Base-by-base conservation (phyloP, 176 grass and related monocot genomes). In the Raddia guianensis region DNA sequence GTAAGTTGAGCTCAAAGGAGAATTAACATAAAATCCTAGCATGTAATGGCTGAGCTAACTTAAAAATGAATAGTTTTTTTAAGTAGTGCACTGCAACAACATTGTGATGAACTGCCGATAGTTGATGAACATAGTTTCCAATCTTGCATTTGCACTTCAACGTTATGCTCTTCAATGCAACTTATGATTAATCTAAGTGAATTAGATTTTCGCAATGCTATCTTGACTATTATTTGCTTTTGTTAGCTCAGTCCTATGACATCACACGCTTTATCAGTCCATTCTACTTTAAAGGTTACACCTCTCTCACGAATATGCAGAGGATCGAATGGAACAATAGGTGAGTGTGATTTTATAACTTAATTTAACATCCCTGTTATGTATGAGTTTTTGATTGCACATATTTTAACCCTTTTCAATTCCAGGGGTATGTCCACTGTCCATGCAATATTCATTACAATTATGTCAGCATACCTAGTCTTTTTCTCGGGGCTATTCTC, bases 301-400 rank as follows among this genome's bases (percentile, higher is more conserved):
- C 75, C 61, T 95, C 95, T 78, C 95, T 98, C 82, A 88, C 88
- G 56, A 93, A 98, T 62, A 94, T 94, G 76, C 78, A 87, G 55
- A 89, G 87, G 58, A 86, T 98, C 42, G 95, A 98, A 84, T 98
- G 95, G 95, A 98, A 93, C 75, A 98, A 98, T 62, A 88, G 95
- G 95, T 95, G 73, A 80, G 71, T 49, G 42, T 49, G 54, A 27
- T 16, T 75, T 27, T 40, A 42, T 52, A 80, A 53, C 72, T 52
- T 63, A 63, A 10, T 83, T 75, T 54, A 54, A 50, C 8, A 62
- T 6, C 34, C 48, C 33, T 75, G 19, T 62, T 61, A 35, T 11
- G 53, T 19, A 7, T 10, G 44, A 45, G 63, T 3, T 84, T 65
- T 16, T 79, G 21, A 71, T 87, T 48, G 53, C 63, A 32, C 12